Percentiles rank a stretch among this genome's conserved stretches.
These are phyloP conservation scores for Barnettozyma pratensis DNA, from an alignment of 805 yeast genomes.

Conservation along the genomic window DNA sequence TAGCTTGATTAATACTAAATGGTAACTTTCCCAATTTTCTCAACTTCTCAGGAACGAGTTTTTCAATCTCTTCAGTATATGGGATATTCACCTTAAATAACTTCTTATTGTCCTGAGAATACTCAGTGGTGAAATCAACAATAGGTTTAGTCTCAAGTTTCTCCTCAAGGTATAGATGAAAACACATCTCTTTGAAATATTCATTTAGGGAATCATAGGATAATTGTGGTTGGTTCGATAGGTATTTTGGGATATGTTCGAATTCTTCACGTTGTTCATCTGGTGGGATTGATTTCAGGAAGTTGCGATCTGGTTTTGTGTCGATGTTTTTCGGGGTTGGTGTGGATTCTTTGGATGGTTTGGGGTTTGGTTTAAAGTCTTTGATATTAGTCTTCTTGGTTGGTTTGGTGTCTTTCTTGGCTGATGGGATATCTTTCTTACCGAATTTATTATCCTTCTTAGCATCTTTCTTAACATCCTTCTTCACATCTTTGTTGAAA, in stretches of 20 bases:
- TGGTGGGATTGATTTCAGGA: slow-evolving; percentile 7
- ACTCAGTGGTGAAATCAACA: slow-evolving; percentile 45
- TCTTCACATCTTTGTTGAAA: not conserved
- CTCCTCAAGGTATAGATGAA: slow-evolving; percentile 61
- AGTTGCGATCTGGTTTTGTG: not conserved
- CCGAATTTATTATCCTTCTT: not conserved
- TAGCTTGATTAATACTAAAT: slow-evolving; percentile 51
- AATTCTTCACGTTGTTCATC: slow-evolving; percentile 22
- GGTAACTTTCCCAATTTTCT: slow-evolving; percentile 53
- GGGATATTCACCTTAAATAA: slow-evolving; percentile 39
- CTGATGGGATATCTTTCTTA: not conserved
- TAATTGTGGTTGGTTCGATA: slow-evolving; percentile 33
- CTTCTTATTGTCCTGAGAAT: slow-evolving; percentile 42
- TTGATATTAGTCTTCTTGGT: not conserved
- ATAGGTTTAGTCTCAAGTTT: slow-evolving; percentile 41
- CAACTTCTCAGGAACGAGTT: slow-evolving; percentile 45
- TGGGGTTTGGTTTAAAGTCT: not conserved
- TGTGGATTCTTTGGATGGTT: not conserved
- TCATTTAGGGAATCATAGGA: slow-evolving; percentile 44
- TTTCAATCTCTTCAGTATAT: slow-evolving; percentile 43
- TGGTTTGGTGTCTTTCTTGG: not conserved
- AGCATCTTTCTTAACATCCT: not conserved
- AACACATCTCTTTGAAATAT: slow-evolving; percentile 55
- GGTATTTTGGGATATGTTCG: slow-evolving; percentile 23
- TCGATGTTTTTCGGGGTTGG: slow-evolving; percentile 1